phyloP scores from a whole-genome alignment of 495 filamentous ascomycete species.

The Cenococcum geophilum region DNA sequence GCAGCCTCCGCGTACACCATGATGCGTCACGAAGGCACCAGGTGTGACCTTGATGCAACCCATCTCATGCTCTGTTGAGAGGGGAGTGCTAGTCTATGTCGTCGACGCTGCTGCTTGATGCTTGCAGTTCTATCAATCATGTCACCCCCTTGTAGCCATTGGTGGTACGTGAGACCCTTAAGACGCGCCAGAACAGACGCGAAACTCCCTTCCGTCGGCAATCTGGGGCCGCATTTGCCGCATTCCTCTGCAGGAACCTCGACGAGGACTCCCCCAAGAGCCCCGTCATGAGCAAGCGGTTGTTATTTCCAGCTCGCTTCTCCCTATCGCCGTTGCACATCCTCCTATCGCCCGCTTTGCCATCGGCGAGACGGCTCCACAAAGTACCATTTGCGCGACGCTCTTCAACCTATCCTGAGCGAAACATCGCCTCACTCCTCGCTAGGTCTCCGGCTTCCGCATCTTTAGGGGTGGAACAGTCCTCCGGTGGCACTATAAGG shows the following conservation, averaged over 20 bases:
- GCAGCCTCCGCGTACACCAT: no score
- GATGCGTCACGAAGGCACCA: no score
- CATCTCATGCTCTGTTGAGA: no score
- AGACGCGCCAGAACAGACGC: no score
- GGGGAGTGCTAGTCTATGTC: no score
- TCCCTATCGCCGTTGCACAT: conserved; percentile 1
- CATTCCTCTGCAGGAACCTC: neutral
- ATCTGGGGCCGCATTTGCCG: neutral
- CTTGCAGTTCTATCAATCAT: no score
- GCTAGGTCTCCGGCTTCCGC: neutral
- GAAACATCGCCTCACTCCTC: conserved; percentile 31
- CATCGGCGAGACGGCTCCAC: neutral
- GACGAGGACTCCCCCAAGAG: neutral
- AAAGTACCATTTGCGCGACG: conserved; percentile 5
- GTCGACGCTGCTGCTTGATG: no score
- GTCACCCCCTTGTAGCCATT: no score
- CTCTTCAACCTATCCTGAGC: conserved; percentile 21
- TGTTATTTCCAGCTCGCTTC: neutral
- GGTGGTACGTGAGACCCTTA: no score
- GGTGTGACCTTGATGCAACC: no score
- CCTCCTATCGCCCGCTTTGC: neutral
- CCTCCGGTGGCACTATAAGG: conserved; percentile 39
- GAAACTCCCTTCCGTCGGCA: neutral
- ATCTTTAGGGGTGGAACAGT: conserved; percentile 10
- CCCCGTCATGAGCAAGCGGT: neutral